Conservation (phyloP, 2,329 filamentous ascomycete genomes). For the Hortaea sp. region DNA sequence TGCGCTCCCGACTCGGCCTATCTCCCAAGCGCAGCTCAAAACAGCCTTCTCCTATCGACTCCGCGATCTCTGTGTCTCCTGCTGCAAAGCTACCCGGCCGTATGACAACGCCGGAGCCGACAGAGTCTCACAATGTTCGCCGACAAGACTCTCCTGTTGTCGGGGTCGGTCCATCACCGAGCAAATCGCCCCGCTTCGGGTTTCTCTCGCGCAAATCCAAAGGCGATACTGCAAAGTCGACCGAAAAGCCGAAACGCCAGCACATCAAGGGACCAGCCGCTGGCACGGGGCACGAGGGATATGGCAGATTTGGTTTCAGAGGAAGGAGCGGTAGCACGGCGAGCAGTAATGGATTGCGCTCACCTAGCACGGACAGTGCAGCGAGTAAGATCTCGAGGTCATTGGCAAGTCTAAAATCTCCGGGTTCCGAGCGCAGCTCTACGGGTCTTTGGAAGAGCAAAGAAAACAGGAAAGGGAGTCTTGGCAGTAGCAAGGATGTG, state of each 20-base stretch:
- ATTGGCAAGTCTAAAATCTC: no score
- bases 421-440: conserved; percentile 19
- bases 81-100: conserved; percentile 12
- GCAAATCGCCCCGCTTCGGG: conserved; percentile 58
- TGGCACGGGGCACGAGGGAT: conserved; percentile 89
- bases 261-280: conserved; percentile 70
- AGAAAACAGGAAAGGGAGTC: conserved; percentile 33
- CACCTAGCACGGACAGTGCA: conserved; percentile 33
- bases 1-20: conserved; percentile 29
- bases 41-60: conserved; percentile 23
- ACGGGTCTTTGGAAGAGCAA: conserved; percentile 22
- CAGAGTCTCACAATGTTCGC: conserved; percentile 11
- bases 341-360: conserved; percentile 39
- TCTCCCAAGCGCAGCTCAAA: conserved; percentile 22
- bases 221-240: conserved; percentile 37
- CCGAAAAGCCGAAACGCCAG: conserved; percentile 49
- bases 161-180: conserved; percentile 48
- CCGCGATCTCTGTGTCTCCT: conserved; percentile 20
- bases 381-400: conserved; percentile 13
- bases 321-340: conserved; percentile 54
- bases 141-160: conserved; percentile 25
- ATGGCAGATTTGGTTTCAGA: conserved; percentile 56
- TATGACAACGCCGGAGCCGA: conserved; percentile 9
- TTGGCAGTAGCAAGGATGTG: conserved; percentile 29
- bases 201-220: conserved; percentile 69